Conservation (phyloP, 1,284 basidiomycete species). For the Tilletia caries region DNA sequence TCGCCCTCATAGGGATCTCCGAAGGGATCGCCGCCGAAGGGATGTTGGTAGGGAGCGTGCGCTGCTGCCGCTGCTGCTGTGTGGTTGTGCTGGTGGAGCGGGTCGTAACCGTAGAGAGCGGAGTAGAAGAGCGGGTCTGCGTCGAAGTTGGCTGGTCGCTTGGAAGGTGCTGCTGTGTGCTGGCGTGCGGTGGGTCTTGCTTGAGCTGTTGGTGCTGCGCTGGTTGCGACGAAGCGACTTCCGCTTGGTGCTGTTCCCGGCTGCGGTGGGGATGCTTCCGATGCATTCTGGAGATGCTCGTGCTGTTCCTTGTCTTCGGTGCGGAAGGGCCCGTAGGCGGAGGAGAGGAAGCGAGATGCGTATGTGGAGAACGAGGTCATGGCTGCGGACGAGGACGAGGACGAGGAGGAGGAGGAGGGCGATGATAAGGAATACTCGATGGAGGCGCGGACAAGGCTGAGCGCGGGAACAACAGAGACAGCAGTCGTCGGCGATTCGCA, state of each 20-base stretch:
- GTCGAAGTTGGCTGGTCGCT: background rate
- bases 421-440: too few relatives aligned
- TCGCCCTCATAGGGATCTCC: constrained; percentile 4
- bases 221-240: background rate
- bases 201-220: too few relatives aligned
- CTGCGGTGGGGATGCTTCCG: background rate
- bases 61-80: background rate
- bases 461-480: too few relatives aligned
- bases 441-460: too few relatives aligned
- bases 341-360: constrained; percentile 21
- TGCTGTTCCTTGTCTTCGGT: constrained; percentile 8
- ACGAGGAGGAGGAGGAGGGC: too few relatives aligned
- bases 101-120: constrained; percentile 2
- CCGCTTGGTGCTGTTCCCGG: background rate
- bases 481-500: too few relatives aligned
- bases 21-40: background rate
- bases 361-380: constrained; percentile 21
- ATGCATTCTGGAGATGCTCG: background rate
- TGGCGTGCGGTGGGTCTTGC: background rate
- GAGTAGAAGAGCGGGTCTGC: constrained; percentile 14
- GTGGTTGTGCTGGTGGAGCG: background rate
- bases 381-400: too few relatives aligned
- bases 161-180: background rate
- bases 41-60: background rate
- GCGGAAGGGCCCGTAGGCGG: constrained; percentile 10